phyloP scores from a whole-genome alignment of 805 yeast species.

The Candida taoyuanica region DNA sequence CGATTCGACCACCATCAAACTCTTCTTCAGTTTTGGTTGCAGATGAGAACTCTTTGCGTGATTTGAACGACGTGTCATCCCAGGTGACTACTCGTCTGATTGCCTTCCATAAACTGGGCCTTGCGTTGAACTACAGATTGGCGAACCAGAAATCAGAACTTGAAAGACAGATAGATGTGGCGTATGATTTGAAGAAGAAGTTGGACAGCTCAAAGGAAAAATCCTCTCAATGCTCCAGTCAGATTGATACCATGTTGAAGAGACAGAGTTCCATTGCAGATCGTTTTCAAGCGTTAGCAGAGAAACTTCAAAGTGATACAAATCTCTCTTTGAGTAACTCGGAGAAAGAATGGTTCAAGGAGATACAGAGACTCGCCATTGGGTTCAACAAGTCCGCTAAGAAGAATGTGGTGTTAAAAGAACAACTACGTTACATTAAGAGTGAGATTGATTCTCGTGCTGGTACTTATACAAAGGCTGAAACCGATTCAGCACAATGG shows the following conservation, averaged over 20 bases:
- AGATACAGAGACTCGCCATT: slow-evolving; percentile 32
- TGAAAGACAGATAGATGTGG: slow-evolving; percentile 33
- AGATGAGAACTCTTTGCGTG: slow-evolving; percentile 18
- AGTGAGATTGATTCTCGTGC: slow-evolving; percentile 21
- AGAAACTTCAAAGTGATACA: slow-evolving; percentile 22
- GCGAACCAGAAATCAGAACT: slow-evolving; percentile 38
- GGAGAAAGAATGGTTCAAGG: slow-evolving; percentile 44
- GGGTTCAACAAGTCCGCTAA: slow-evolving; percentile 31
- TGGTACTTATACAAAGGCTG: slow-evolving; percentile 5
- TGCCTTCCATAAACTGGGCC: slow-evolving; percentile 30
- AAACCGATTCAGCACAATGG: slow-evolving; percentile 26
- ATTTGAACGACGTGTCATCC: slow-evolving; percentile 21
- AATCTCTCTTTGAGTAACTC: slow-evolving; percentile 33
- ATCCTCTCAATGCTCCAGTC: slow-evolving; percentile 11
- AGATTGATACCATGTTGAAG: slow-evolving; percentile 17
- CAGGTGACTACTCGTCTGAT: slow-evolving; percentile 15
- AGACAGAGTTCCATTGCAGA: slow-evolving; percentile 32
- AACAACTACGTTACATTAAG: slow-evolving; percentile 28
- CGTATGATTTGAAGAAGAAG: slow-evolving; percentile 23
- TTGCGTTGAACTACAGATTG: slow-evolving; percentile 33
- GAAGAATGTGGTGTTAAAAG: slow-evolving; percentile 24
- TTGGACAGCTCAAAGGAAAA: slow-evolving; percentile 15
- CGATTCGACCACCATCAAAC: slow-evolving; percentile 9
- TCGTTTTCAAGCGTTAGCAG: slow-evolving; percentile 29
- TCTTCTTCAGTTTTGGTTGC: background rate